Conservation (phyloP, 78 protist genomes). For the Pigoraptor vietnamica region DNA sequence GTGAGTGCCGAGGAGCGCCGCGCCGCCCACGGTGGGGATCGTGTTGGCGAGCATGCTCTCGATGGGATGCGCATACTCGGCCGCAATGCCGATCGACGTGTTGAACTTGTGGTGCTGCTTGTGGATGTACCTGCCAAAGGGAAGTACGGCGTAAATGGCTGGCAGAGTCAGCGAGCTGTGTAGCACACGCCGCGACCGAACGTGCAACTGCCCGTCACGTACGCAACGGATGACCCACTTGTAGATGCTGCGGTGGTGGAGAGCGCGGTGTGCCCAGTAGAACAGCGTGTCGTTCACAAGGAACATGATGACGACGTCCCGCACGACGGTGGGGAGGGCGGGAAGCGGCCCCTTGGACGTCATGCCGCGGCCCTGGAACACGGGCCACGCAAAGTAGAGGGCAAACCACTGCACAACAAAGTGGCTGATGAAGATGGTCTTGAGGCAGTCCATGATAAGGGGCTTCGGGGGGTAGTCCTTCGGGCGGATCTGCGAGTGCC, state of each 20-base stretch:
- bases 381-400: not conserved
- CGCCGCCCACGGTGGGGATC: not conserved
- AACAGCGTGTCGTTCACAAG: not conserved
- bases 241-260: slow-evolving; percentile 6
- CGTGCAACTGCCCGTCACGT: not conserved
- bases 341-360: not conserved
- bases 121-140: not conserved
- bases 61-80: slow-evolving; percentile 34
- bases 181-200: not conserved
- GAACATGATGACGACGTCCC: not conserved
- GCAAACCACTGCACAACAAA: not conserved
- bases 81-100: slow-evolving; percentile 3
- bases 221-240: not conserved
- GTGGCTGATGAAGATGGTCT: not conserved
- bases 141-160: not conserved
- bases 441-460: not conserved
- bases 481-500: not conserved
- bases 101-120: slow-evolving; percentile 18
- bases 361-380: not conserved
- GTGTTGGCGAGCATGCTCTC: not conserved
- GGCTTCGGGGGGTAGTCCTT: not conserved
- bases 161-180: not conserved
- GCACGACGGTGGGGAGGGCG: not conserved
- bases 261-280: slow-evolving; percentile 4
- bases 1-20: not conserved